Base-by-base conservation (phyloP, 2,329 filamentous ascomycete genomes). In the Pseudogymnoascus sp. region DNA sequence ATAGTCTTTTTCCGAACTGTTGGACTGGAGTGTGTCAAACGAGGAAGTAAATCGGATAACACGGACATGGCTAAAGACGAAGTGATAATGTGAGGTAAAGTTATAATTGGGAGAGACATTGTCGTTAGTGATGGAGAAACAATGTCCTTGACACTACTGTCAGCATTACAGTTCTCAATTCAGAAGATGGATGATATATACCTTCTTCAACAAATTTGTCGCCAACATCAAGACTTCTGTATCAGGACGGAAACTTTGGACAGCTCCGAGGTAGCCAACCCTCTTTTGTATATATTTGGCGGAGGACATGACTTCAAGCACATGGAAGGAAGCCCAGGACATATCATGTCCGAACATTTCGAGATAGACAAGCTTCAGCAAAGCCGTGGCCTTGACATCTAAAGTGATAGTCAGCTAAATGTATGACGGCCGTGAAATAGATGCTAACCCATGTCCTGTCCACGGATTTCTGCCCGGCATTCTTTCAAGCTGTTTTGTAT, bases 271-370 rank as follows among this genome's bases (percentile, higher is more conserved):
- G 72, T 99, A 99, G 61, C 92, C 94, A 45, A 96, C 90, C 65
- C 92, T 83, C 75, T 99, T 99, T 74, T 96, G 92, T 66, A 91
- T 82, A 73, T 95, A 95, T 72, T 96, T 97, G 55, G 88, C 80
- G 37, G 90, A 95, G 35, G 92, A 95, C 94, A 99, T 99, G 75
- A 99, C 94, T 76, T 99, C 94, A 55, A 99, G 85, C 58, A 97
- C 92, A 72, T 99, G 90, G 75, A 99, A 99, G 10, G 92, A 92
- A 3, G 94, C 94, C 94, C 94, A 99, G 2, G 92, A 96, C 94
- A 99, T 99, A 74, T 97, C 94, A 72, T 97, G 89, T 12, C 94
- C 94, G 67, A 97, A 92, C 94, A 99, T 99, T 73, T 99, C 94
- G 65, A 99, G 83, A 73, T 99, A 99, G 59, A 96, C 87, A 67